Evolutionary conservation across 1,284 basidiomycete species (phyloP).

Genomic region (Marasmius fiardii): DNA sequence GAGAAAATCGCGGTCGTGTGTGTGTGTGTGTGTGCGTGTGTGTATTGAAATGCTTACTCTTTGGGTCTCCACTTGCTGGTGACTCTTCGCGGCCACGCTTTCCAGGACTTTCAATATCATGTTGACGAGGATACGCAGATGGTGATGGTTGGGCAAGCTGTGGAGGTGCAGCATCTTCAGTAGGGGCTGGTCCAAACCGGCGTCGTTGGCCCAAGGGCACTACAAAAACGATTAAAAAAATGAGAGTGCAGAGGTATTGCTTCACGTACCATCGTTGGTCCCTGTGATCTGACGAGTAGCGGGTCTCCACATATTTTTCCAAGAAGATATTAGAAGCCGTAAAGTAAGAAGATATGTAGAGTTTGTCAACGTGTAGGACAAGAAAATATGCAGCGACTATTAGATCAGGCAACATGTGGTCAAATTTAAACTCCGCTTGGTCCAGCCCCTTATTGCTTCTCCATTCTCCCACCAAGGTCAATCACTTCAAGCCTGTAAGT

Average conservation of each 20-base stretch:
- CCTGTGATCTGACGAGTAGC: slow-evolving; percentile 81
- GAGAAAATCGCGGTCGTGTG: slow-evolving; percentile 25
- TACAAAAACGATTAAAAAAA: slow-evolving; percentile 27
- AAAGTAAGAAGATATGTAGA: slow-evolving; percentile 2
- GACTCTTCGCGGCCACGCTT: slow-evolving; percentile 62
- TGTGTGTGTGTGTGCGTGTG: not conserved
- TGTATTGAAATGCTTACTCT: slow-evolving; percentile 44
- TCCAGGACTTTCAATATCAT: slow-evolving; percentile 50
- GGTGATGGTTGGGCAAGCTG: slow-evolving; percentile 84
- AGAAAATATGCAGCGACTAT: not conserved
- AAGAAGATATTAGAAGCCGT: not conserved
- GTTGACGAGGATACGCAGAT: slow-evolving; percentile 73
- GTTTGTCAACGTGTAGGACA: not conserved
- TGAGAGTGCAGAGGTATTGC: slow-evolving; percentile 8
- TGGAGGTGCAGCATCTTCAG: slow-evolving; percentile 70
- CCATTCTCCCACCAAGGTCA: too few relatives aligned
- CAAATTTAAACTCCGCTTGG: too few relatives aligned
- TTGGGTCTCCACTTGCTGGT: slow-evolving; percentile 45
- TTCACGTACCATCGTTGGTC: slow-evolving; percentile 70
- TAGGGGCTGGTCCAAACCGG: slow-evolving; percentile 82
- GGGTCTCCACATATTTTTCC: slow-evolving; percentile 74
- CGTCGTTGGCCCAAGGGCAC: slow-evolving; percentile 82
- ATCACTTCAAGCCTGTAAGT: too few relatives aligned
- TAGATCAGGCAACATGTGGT: not conserved
- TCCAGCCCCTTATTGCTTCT: too few relatives aligned